These are phyloP conservation scores for Parietaria judaica DNA, from an alignment of 306 rosid genomes.

Conservation along the genomic window DNA sequence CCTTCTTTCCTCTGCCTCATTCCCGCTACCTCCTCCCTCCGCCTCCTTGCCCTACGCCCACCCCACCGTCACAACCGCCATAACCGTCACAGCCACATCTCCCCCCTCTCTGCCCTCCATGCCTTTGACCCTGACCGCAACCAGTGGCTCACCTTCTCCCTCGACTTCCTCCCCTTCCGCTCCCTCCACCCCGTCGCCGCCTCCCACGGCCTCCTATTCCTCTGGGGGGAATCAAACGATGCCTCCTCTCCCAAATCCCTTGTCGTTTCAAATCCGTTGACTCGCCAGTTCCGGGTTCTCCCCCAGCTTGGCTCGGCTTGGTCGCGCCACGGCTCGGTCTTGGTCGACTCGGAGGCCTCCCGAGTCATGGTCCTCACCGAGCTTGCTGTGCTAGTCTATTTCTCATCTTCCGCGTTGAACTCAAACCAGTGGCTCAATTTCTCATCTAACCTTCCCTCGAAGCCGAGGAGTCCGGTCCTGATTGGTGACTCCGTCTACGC, in stretches of 20 bases:
- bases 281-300: constrained; percentile 52
- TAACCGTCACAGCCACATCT: constrained; percentile 15
- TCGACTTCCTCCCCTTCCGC: constrained; percentile 68
- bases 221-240: constrained; percentile 63
- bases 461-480: constrained; percentile 80
- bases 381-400: constrained; percentile 62
- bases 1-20: constrained; percentile 46
- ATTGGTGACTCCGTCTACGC: constrained; percentile 55
- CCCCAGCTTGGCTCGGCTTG: constrained; percentile 94
- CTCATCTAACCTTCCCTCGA: constrained; percentile 72
- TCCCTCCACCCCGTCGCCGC: constrained; percentile 84
- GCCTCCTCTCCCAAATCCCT: constrained; percentile 38
- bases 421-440: constrained; percentile 54
- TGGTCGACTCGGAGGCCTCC: constrained; percentile 52
- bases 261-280: constrained; percentile 69
- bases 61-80: constrained; percentile 29
- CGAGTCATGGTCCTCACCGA: constrained; percentile 81
- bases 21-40: constrained; percentile 44
- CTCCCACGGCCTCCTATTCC: constrained; percentile 64
- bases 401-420: constrained; percentile 9
- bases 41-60: constrained; percentile 67
- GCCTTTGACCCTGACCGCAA: constrained; percentile 54
- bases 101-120: constrained; percentile 32
- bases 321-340: constrained; percentile 84
- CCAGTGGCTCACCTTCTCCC: constrained; percentile 54